These are phyloP conservation scores for Penicillium sp. DNA, from an alignment of 2,329 filamentous ascomycete genomes.

Conservation along the genomic window DNA sequence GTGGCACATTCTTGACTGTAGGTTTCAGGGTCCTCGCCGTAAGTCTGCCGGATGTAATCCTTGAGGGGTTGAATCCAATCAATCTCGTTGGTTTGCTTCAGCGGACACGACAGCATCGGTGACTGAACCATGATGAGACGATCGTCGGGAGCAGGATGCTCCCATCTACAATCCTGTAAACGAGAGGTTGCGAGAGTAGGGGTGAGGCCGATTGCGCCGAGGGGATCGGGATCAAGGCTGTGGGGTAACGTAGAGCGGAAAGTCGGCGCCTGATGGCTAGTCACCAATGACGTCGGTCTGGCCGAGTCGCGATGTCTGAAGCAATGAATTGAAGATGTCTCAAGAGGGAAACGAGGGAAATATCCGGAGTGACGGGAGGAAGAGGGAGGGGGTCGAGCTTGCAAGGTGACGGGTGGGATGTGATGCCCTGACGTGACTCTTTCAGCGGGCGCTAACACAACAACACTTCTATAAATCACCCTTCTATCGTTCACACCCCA, in stretches of 20 bases:
- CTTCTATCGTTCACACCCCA: neutral
- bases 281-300: slow-evolving; percentile 21
- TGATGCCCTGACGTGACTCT: slow-evolving; percentile 15
- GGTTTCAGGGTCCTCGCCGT: slow-evolving; percentile 93
- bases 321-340: neutral
- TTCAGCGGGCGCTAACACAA: slow-evolving; percentile 9
- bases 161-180: slow-evolving; percentile 26
- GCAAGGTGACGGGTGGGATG: slow-evolving; percentile 22
- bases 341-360: neutral
- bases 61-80: slow-evolving; percentile 95
- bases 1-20: slow-evolving; percentile 95
- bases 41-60: slow-evolving; percentile 85
- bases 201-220: slow-evolving; percentile 13
- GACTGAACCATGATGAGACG: slow-evolving; percentile 68
- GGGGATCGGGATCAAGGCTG: slow-evolving; percentile 20
- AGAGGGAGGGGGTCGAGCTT: slow-evolving; percentile 6
- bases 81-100: slow-evolving; percentile 94
- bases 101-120: slow-evolving; percentile 91
- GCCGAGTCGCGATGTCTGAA: neutral
- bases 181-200: slow-evolving; percentile 8
- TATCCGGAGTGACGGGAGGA: slow-evolving; percentile 1
- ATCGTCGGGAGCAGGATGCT: slow-evolving; percentile 36
- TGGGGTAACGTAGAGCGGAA: slow-evolving; percentile 24
- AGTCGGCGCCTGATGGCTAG: slow-evolving; percentile 16
- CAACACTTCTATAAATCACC: neutral